Evolutionary conservation across 1,139 yeast species (phyloP), one percentile per base, ranked within the genome.

Genomic region (Scheffersomyces illinoinensis): DNA sequence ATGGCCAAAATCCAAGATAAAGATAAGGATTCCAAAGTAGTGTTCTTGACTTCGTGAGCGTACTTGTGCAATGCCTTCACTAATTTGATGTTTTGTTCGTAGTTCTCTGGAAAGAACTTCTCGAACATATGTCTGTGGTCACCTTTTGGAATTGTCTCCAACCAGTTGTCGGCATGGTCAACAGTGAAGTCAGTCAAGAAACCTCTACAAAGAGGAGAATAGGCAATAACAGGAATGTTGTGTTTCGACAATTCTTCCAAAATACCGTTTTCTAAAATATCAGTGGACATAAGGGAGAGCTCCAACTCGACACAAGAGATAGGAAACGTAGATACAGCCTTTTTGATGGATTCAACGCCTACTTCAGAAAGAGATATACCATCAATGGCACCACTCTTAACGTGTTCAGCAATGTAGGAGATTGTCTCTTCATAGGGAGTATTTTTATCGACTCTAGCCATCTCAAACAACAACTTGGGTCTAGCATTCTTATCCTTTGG

Each of bases 201-300:
- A 0, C 97, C 97, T 67, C 90, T 81, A n/a, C 92, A 88, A 61
- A 92, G 78, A 51, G 97, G 97, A 33, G 96, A 89, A 74, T 92
- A 91, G 33, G 93, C 91, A 61, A 90, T 76, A 49, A 91, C 77
- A 8, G 95, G 89, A 58, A 91, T 82, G n/a, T 77, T 77, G 50
- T 69, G 68, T 54, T 68, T 66, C 17, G 81, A 70, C 50, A 83
- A 76, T 60, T 87, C 88, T 18, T 79, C 81, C 61, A 88, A 82
- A 21, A 89, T 81, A 1, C 93, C 96, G 66, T 89, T 85, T 10
- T 73, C 62, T 50, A 86, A 68, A 47, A 88, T 82, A 51, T 88
- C 90, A 54, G 83, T 82, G n/a, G 87, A 74, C 73, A 88, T 84
- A 62, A 91, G 68, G 2, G 96, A 90, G 60, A 87, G 80, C 73